phyloP scores from a whole-genome alignment of 306 rosid species.

The Pyrus pyrifolia region DNA sequence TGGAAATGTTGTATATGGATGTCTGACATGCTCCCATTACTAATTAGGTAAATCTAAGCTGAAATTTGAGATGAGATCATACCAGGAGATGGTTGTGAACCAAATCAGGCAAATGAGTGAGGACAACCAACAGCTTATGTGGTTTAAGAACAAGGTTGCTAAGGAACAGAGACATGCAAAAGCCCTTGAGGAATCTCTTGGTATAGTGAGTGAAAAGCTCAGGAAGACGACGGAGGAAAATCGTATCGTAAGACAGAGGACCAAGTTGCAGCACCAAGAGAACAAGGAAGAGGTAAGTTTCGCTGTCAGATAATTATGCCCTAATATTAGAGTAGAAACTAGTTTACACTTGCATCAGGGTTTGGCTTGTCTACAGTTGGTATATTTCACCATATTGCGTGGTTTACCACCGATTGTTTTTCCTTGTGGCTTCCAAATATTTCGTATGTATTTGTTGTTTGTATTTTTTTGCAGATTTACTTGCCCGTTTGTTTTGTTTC shows the following conservation, averaged over 20 bases:
- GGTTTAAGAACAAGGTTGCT: constrained; percentile 26
- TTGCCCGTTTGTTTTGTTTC: neutral
- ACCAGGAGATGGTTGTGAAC: constrained; percentile 67
- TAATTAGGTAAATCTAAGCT: constrained; percentile 54
- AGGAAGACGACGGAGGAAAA: constrained; percentile 29
- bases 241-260: constrained; percentile 31
- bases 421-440: neutral
- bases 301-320: neutral
- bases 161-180: constrained; percentile 31
- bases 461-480: constrained; percentile 3
- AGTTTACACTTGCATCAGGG: neutral
- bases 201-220: constrained; percentile 32
- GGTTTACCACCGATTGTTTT: neutral
- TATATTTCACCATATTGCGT: neutral
- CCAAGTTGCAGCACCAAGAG: constrained; percentile 30
- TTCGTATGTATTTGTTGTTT: neutral
- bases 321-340: neutral
- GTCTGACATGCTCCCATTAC: constrained; percentile 1
- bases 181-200: constrained; percentile 23
- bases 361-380: neutral
- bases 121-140: constrained; percentile 41
- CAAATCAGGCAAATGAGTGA: constrained; percentile 57
- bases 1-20: neutral
- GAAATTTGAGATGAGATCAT: constrained; percentile 60
- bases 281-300: constrained; percentile 20